These are phyloP conservation scores for Chimonanthus salicifolius DNA, from an alignment of 164 flowering plant genomes.

Conservation along the genomic window DNA sequence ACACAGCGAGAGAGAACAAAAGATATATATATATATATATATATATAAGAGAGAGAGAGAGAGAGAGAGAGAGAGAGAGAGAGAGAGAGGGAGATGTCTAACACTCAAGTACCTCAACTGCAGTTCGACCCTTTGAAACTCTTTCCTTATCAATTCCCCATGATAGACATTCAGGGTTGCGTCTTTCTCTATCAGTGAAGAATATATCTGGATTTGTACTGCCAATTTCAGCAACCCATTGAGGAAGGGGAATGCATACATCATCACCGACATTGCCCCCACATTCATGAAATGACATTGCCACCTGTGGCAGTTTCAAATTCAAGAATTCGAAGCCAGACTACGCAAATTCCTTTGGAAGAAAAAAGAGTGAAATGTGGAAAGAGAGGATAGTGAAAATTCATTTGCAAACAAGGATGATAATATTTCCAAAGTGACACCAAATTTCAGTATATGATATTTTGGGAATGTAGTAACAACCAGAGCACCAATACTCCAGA, in stretches of 20 bases:
- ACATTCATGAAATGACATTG: conserved; percentile 88
- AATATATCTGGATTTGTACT: conserved; percentile 68
- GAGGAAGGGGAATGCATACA: conserved; percentile 79
- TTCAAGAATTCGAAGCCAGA: neutral
- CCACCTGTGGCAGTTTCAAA: conserved; percentile 40
- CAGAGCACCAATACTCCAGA: neutral
- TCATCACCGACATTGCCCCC: conserved; percentile 91
- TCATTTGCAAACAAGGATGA: neutral
- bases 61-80: neutral
- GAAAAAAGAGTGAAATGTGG: neutral
- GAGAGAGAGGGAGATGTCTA: neutral
- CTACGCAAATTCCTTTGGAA: no score
- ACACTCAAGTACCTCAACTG: conserved; percentile 55
- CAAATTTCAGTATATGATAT: neutral
- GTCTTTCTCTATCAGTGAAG: conserved; percentile 78
- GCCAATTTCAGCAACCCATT: conserved; percentile 88
- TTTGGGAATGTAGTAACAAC: neutral
- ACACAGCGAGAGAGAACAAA: neutral
- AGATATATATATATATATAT: no score
- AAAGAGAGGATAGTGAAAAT: neutral
- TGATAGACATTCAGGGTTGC: conserved; percentile 91
- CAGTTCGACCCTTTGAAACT: conserved; percentile 89
- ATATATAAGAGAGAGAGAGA: no score
- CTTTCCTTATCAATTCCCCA: conserved; percentile 95
- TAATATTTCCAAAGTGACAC: neutral